These are phyloP conservation scores for Cenchrus purpureus DNA, from an alignment of 176 grass and related monocot species.

Conservation along the genomic window DNA sequence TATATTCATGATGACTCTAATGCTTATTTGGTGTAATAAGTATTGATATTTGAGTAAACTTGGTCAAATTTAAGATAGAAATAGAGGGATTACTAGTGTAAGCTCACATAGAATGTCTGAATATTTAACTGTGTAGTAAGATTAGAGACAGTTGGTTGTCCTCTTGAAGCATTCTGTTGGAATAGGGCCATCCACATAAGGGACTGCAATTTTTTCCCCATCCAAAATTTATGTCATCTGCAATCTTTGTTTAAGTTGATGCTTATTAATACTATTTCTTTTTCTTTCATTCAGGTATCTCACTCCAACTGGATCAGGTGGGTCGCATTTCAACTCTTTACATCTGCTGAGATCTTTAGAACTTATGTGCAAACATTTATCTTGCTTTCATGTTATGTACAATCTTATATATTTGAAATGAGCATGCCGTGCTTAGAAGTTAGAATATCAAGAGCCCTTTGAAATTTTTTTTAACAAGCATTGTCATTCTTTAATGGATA, in stretches of 20 bases:
- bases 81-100: not conserved
- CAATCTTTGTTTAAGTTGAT: not conserved
- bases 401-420: not conserved
- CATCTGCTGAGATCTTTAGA: not conserved
- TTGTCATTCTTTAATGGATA: not conserved
- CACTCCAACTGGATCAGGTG: slow-evolving; percentile 68
- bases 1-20: no score
- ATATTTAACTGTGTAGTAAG: not conserved
- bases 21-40: no score
- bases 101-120: not conserved
- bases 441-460: not conserved
- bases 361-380: not conserved
- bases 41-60: no score
- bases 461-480: slow-evolving; percentile 8
- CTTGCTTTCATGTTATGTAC: not conserved
- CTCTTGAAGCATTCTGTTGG: not conserved
- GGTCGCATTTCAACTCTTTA: slow-evolving; percentile 1
- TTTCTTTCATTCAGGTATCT: slow-evolving; percentile 59
- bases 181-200: not conserved
- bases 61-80: no score
- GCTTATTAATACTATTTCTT: slow-evolving; percentile 18
- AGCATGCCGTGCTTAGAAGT: not conserved
- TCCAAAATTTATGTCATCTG: not conserved
- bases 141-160: not conserved
- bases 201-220: not conserved